Evolutionary conservation across 768 basidiomycete species (phyloP).

Genomic region (Amanita muscaria): DNA sequence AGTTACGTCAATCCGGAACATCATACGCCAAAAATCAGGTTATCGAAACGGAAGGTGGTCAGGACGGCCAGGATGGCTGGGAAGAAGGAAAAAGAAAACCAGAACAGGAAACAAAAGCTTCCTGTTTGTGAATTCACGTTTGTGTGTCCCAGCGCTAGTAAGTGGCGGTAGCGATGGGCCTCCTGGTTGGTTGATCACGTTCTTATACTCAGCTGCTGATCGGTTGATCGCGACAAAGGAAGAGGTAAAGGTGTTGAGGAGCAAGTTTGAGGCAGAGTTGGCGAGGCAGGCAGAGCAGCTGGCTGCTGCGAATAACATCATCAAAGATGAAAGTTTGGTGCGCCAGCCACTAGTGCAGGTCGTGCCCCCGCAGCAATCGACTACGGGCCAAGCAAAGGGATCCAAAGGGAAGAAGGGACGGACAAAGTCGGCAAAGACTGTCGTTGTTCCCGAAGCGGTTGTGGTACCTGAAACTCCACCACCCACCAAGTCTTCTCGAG

Average conservation of each 20-base stretch:
- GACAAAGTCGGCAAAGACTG: background rate
- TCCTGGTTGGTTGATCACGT: conserved; percentile 9
- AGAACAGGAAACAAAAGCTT: conserved; percentile 19
- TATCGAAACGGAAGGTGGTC: conserved; percentile 46
- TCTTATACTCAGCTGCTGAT: conserved; percentile 47
- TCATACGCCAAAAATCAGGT: conserved; percentile 31
- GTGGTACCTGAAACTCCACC: no score
- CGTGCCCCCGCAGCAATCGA: no score
- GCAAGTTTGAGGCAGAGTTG: conserved; percentile 67
- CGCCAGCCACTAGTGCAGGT: background rate
- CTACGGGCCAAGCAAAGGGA: background rate
- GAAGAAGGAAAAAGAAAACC: conserved; percentile 23
- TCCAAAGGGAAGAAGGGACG: no score
- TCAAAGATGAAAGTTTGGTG: no score
- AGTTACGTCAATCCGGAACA: conserved; percentile 24
- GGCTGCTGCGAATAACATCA: conserved; percentile 32
- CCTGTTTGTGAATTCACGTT: conserved; percentile 52
- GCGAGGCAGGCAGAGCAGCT: conserved; percentile 56
- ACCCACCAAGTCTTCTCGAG: no score
- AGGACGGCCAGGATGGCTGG: conserved; percentile 40
- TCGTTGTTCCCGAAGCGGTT: background rate
- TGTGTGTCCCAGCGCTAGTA: conserved; percentile 57
- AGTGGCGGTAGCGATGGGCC: no score
- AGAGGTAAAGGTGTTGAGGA: conserved; percentile 57
- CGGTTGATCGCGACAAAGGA: conserved; percentile 59